These are phyloP conservation scores for Acer saccharum DNA, from an alignment of 345 rosid species.

Conservation along the genomic window DNA sequence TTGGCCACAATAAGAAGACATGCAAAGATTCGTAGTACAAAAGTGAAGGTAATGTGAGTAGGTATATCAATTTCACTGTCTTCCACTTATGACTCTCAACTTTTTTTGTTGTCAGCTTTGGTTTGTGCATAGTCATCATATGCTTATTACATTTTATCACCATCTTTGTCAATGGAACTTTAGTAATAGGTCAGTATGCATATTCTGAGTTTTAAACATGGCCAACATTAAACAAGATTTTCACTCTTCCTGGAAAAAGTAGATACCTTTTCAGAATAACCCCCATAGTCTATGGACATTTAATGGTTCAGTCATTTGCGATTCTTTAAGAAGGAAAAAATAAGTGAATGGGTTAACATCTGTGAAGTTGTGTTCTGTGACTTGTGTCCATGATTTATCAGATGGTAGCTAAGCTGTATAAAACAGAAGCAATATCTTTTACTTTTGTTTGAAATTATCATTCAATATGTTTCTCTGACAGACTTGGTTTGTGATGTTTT, in stretches of 20 bases:
- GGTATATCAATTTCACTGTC: conserved; percentile 22
- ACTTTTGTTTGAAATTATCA: not conserved
- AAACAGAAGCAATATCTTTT: not conserved
- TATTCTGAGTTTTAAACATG: not conserved
- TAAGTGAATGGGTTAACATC: not conserved
- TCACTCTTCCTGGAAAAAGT: not conserved
- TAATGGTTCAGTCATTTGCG: too few relatives aligned
- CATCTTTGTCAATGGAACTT: not conserved
- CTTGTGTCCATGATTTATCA: not conserved
- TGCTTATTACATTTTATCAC: not conserved
- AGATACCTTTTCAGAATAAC: too few relatives aligned
- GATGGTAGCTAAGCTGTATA: not conserved
- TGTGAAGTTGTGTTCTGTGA: not conserved
- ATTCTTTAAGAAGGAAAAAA: too few relatives aligned
- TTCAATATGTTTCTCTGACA: not conserved
- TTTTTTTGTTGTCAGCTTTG: conserved; percentile 13
- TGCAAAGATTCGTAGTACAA: conserved; percentile 59
- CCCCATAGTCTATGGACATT: not conserved
- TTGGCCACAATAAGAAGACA: conserved; percentile 94
- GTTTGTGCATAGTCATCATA: conserved; percentile 1
- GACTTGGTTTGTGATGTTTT: not conserved
- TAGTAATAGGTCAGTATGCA: not conserved
- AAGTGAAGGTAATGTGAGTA: conserved; percentile 28
- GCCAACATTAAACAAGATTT: not conserved
- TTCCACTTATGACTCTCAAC: conserved; percentile 17